Base-by-base conservation (phyloP, 169 alveolate species). In the Cystoisospora suis region DNA sequence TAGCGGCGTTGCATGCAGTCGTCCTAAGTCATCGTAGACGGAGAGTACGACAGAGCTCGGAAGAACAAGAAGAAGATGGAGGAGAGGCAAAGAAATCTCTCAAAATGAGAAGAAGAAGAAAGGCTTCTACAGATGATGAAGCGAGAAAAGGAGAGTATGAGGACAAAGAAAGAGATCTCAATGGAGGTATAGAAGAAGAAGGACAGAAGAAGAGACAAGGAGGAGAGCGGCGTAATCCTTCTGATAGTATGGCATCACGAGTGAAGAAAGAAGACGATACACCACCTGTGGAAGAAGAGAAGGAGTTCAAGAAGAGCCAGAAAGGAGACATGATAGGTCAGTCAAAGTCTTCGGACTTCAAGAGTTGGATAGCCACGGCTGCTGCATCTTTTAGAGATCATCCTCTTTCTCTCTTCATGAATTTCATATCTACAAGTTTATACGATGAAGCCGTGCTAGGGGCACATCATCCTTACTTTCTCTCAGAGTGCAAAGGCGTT, bases 321-420 rank as follows among this genome's bases (percentile, higher is more conserved):
- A 65, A 29, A 58, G 72, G 72, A 58, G 72, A 34, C 12, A 34
- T 7, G 29, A 34, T 29, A 53, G 61, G 61, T 53, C 61, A 17
- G n/a, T 29, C 20, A 17, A 36, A 44, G 45, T n/a, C n/a, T n/a
- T n/a, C n/a, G n/a, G n/a, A n/a, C n/a, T 36, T 32, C n/a, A 49
- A 9, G 61, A 44, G 44, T 3, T 65, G 83, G 58, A 0, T 72
- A 29, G 23, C 36, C 46, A n/a, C 56, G 29, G 56, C 83, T 15
- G 83, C 83, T 9, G 45, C 53, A 17, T 27, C 45, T 9, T 5
- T 17, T 1, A n/a, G 83, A 12, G 20, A 72, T 17, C 91, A 87
- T 32, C 91, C 91, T 34, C 46, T 87, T 32, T 65, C 83, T 61
- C 81, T 87, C 58, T 87, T 87, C 77, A 23, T 34, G 83, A 38